Evolutionary conservation across 2,329 filamentous ascomycete species (phyloP).

Genomic region (Zalaria obscura): DNA sequence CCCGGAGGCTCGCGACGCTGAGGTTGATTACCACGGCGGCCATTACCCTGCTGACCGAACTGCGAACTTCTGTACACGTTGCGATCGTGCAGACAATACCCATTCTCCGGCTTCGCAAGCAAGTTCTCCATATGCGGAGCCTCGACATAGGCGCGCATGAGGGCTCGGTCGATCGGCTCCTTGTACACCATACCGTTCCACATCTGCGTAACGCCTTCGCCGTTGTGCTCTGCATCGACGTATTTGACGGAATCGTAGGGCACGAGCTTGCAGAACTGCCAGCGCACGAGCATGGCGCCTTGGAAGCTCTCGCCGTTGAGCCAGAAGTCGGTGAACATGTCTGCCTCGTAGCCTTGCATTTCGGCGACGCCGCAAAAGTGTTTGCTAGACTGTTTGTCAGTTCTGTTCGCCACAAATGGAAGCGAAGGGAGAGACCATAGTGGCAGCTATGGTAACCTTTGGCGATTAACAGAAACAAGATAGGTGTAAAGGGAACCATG

Average conservation of each 20-base stretch:
- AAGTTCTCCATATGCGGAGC: constrained; percentile 3
- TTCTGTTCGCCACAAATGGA: background rate
- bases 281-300: constrained; percentile 1
- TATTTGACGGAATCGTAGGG: constrained; percentile 1
- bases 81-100: background rate
- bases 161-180: constrained; percentile 2
- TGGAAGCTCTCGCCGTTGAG: background rate
- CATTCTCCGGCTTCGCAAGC: background rate
- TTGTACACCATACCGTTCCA: constrained; percentile 6
- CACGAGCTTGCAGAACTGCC: constrained; percentile 4
- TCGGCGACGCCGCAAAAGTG: constrained; percentile 5
- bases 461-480: no score
- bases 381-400: constrained; percentile 2
- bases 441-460: background rate
- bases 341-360: background rate
- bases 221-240: constrained; percentile 1
- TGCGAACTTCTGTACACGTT: background rate
- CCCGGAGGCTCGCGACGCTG: background rate
- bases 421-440: background rate
- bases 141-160: constrained; percentile 3
- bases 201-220: constrained; percentile 3
- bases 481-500: no score
- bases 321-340: constrained; percentile 1
- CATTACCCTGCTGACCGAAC: background rate
- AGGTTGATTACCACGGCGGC: background rate